A percentile compares a stretch with the other conserved stretches of the same genome.
Evolutionary conservation across 257 asterid genomes (phyloP).

Genomic region (Ballota nigra): DNA sequence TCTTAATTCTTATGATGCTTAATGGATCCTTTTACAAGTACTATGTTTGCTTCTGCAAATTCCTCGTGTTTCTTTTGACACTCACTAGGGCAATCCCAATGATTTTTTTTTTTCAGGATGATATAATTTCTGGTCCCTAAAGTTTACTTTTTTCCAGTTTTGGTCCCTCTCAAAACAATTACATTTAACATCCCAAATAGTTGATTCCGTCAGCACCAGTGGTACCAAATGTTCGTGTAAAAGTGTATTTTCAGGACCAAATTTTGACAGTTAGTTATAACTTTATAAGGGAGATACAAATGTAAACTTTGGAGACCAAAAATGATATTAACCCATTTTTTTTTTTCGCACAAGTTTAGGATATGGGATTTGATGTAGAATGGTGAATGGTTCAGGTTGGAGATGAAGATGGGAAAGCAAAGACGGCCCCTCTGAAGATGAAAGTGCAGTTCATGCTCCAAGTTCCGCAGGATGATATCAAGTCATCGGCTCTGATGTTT

Average conservation of each 20-base stretch:
- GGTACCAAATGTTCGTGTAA: neutral
- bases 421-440: conserved; percentile 89
- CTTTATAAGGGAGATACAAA: too few relatives aligned
- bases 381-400: conserved; percentile 50
- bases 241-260: neutral
- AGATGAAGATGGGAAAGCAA: conserved; percentile 75
- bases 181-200: too few relatives aligned
- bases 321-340: too few relatives aligned
- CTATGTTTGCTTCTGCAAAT: neutral
- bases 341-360: neutral
- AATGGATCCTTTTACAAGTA: neutral
- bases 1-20: neutral
- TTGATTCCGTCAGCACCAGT: too few relatives aligned
- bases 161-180: too few relatives aligned
- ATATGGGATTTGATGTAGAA: neutral
- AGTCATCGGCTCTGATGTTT: conserved; percentile 73
- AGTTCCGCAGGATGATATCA: conserved; percentile 85
- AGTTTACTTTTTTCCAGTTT: too few relatives aligned
- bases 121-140: too few relatives aligned
- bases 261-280: too few relatives aligned
- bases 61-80: too few relatives aligned
- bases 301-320: too few relatives aligned
- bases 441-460: conserved; percentile 93
- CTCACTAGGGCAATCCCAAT: neutral
- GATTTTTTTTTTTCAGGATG: neutral